Evolutionary conservation across 176 grass and related monocot species (phyloP), one percentile per base, ranked within the genome.

Genomic region (Cenchrus americanus): DNA sequence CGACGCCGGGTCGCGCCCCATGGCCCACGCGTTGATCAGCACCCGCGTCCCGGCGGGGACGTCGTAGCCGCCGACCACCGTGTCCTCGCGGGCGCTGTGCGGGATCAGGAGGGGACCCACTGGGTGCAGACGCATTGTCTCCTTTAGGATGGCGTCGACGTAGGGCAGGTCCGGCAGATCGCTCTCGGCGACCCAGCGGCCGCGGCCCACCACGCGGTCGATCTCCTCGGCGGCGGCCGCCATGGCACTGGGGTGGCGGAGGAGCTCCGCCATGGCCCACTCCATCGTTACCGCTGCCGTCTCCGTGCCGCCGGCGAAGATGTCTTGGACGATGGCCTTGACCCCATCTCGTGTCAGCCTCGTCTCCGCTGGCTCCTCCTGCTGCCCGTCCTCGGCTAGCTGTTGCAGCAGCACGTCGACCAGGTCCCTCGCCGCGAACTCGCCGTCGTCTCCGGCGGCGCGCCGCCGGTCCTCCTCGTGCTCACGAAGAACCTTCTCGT

Each of bases 211-310:
- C 7, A 83, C 86, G 37, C 80, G 82, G 82, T 91, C 88, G 2
- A 93, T 82, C 79, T 93, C 85, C 8, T 43, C 88, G 37, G 67
- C 34, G 71, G 85, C 73, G 78, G 84, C 66, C 13, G 54, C n/a
- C 10, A 79, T 13, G 59, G 81, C 49, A n/a, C 62, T 84, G 0
- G 85, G 85, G 2, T 24, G 50, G 10, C 51, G 80, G 44, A 90
- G 69, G 70, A 93, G 91, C 85, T 93, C 91, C 22, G 78, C 65
- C 75, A 93, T 76, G 10, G 82, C 73, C 91, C 91, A 93, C 54
- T 90, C 91, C 78, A 90, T 17, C 10, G 88, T 83, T 32, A 64
- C 73, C 19, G 79, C 85, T 9, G 59, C 48, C 14, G 60, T 90
- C 67, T 93, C 91, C 2, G 88, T 94, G 50, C 85, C 82, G 6